Evolutionary conservation across 257 asterid species (phyloP), one percentile per base, ranked within the genome.

Genomic region (Leonotis leonurus): DNA sequence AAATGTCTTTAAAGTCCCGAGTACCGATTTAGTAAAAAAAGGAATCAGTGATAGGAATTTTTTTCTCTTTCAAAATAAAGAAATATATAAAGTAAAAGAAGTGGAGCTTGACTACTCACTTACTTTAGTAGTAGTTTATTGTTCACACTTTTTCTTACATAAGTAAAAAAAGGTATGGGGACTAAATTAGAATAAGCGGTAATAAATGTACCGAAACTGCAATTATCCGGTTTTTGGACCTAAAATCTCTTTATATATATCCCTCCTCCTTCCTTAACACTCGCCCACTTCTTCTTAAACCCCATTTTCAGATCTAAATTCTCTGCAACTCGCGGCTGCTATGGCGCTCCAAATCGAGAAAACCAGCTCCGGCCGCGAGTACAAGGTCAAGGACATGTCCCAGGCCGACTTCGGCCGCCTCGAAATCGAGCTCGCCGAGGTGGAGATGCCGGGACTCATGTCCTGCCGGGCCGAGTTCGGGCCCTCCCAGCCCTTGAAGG

Each of bases 331-430:
- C 39, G 11, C 9, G 1, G 6, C 39, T 29, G 30, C 36, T 49
- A 71, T 64, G 76, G 71, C 76, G 41, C 76, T 71, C 14, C 44
- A 39, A 29, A 70, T 71, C 8, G 76, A 71, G 62, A 71, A 71
- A 36, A 71, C 76, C 6, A 64, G 35, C 63, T 51, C 83, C 39
- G 83, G 83, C 80, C 83, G 83, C 60, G 83, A 78, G 73, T 78
- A 74, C 80, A 77, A 77, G 82, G 82, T 77, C 58, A 77, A 73
- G 78, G 82, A 77, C 65, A 73, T 77, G 82, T 69, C 82, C n/a
- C 82, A 73, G 76, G 82, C 82, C 17, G 82, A 77, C 24, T 77
- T 77, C 71, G 82, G 82, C 63, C 76, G 82, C 57, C 82, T 77
- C 71, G 82, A 77, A 14, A 33, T 77, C 53, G 82, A 77, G 64